Conservation (phyloP, 345 rosid genomes). For the Brassica napus region Da-Ae NC_063446.1:31475001-31475500, state of each 20-base stretch:
- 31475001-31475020: background rate
- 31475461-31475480: constrained; percentile 53
- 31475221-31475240: constrained; percentile 92
- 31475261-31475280: constrained; percentile 1
- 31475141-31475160: constrained; percentile 99
- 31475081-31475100: constrained; percentile 80
- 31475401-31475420: constrained; percentile 53
- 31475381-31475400: constrained; percentile 43
- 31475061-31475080: constrained; percentile 75
- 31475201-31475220: constrained; percentile 98
- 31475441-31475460: constrained; percentile 39
- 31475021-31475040: constrained; percentile 71
- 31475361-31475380: constrained; percentile 59
- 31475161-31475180: constrained; percentile 99
- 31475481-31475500: constrained; percentile 51
- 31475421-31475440: constrained; percentile 50
- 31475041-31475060: constrained; percentile 76
- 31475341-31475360: constrained; percentile 86
- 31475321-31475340: constrained; percentile 94
- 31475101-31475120: constrained; percentile 92
- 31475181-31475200: constrained; percentile 95
- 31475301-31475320: background rate
- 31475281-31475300: background rate
- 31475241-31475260: constrained; percentile 68
- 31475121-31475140: constrained; percentile 90